These are phyloP conservation scores for Monilinia fructicola DNA, from an alignment of 2,329 filamentous ascomycete species.

Conservation along the genomic window DNA sequence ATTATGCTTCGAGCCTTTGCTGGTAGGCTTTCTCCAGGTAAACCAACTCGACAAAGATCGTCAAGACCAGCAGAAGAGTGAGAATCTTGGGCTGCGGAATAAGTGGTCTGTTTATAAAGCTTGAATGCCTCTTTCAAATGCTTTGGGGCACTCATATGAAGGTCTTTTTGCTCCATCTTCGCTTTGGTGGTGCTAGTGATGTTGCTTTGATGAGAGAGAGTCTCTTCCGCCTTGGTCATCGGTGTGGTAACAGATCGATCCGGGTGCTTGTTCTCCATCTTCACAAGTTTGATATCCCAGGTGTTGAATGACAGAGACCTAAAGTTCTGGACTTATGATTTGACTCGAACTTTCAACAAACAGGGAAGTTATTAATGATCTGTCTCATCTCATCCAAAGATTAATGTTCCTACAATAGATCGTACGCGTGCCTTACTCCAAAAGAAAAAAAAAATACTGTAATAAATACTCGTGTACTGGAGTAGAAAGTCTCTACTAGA, in stretches of 20 bases:
- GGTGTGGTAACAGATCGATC: not conserved
- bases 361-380: not conserved
- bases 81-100: not conserved
- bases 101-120: conserved; percentile 43
- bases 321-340: not conserved
- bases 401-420: too few species aligned
- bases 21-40: not conserved
- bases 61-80: not conserved
- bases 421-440: not conserved
- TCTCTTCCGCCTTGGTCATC: not conserved
- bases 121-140: conserved; percentile 73
- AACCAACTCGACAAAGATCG: not conserved
- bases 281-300: not conserved
- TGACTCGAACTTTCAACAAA: not conserved
- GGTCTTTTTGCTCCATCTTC: conserved; percentile 54
- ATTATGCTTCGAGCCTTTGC: not conserved
- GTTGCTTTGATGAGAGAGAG: not conserved
- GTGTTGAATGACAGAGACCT: not conserved
- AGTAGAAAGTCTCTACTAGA: too few species aligned
- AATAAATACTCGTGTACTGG: too few species aligned
- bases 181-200: not conserved
- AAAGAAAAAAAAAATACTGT: not conserved
- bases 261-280: too few species aligned
- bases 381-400: too few species aligned
- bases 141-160: conserved; percentile 74